Evolutionary conservation across 2,329 filamentous ascomycete species (phyloP).

Genomic region (Cytospora mali): DNA sequence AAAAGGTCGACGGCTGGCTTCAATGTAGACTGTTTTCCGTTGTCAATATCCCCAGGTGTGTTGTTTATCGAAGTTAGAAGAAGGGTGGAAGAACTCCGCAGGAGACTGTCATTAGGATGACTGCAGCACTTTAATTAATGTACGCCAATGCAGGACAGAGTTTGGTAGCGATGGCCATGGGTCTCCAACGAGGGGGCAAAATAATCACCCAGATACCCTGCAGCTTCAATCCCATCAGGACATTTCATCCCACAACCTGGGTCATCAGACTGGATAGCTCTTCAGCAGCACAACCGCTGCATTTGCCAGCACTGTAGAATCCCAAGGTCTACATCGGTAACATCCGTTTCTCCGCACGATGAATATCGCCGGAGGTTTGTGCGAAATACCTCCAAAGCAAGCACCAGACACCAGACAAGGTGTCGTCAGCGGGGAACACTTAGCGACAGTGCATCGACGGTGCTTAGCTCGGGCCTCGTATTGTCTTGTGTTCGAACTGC

Average conservation of each 20-base stretch:
- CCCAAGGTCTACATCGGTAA: background rate
- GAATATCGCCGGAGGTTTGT: conserved; percentile 6
- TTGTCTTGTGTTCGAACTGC: background rate
- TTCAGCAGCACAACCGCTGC: too few relatives aligned
- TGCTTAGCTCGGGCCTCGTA: background rate
- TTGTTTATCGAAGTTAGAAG: background rate
- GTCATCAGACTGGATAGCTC: background rate
- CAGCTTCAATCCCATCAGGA: background rate
- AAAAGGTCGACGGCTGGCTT: background rate
- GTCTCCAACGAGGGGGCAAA: background rate
- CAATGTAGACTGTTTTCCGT: too few relatives aligned
- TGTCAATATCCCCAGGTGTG: background rate
- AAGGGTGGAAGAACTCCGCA: background rate
- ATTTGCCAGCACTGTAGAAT: too few relatives aligned
- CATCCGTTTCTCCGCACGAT: background rate
- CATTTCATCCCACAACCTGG: background rate
- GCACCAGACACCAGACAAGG: too few relatives aligned
- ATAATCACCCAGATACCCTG: background rate
- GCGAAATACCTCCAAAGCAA: background rate
- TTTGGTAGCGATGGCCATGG: background rate
- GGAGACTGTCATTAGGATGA: background rate
- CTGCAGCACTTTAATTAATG: background rate
- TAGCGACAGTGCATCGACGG: background rate
- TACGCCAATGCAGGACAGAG: background rate
- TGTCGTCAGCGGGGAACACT: background rate